Conservation (phyloP, 2,329 filamentous ascomycete genomes). For the Aspergillus pseudoglaucus region DNA sequence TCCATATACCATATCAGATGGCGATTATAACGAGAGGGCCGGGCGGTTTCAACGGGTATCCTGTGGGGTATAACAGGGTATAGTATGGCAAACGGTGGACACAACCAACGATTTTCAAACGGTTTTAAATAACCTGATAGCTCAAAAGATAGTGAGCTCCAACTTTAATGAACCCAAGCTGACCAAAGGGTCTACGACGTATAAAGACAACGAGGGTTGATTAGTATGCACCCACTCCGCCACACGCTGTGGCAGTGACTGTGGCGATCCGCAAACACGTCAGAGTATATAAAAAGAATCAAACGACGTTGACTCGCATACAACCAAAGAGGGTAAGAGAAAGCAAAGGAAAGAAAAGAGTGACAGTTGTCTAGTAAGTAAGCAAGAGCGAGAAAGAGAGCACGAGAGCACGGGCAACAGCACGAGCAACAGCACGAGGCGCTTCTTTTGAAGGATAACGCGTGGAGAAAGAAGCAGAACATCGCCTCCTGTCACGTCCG, state of each 20-base stretch:
- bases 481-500: too few species aligned
- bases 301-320: constrained; percentile 1
- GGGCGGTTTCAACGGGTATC: background rate
- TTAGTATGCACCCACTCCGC: constrained; percentile 32
- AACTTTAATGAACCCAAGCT: too few species aligned
- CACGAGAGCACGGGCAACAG: too few species aligned
- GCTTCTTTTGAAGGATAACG: too few species aligned
- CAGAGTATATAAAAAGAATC: constrained; percentile 18
- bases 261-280: constrained; percentile 29
- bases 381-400: too few species aligned
- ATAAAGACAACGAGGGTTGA: constrained; percentile 2
- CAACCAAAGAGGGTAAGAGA: constrained; percentile 1
- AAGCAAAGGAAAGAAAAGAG: constrained; percentile 6
- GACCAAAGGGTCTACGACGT: too few species aligned
- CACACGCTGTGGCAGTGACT: constrained; percentile 24
- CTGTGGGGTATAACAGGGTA: too few species aligned
- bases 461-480: too few species aligned
- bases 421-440: too few species aligned
- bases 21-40: background rate
- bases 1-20: background rate
- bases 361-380: too few species aligned
- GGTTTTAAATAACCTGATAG: too few species aligned
- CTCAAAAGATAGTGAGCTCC: too few species aligned
- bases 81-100: background rate
- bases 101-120: background rate